These are phyloP conservation scores for Serendipita vermifera DNA, from an alignment of 768 basidiomycete genomes.

Conservation along the genomic window DNA sequence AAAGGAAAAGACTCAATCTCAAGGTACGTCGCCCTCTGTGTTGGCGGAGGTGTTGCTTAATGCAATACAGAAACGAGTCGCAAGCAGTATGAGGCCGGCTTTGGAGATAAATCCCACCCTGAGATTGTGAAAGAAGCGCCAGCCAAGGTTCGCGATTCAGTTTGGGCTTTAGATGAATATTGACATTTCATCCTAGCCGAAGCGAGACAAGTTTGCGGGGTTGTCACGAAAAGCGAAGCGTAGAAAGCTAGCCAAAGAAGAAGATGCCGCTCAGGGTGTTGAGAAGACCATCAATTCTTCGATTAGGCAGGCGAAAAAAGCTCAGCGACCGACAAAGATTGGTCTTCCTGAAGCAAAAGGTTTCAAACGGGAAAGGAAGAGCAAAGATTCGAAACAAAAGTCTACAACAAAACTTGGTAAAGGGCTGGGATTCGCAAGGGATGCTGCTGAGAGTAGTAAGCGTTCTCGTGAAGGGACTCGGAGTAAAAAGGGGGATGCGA, in stretches of 20 bases:
- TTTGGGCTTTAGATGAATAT: background rate
- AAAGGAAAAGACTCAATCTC: conserved; percentile 67
- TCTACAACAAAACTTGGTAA: conserved; percentile 24
- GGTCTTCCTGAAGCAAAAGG: conserved; percentile 33
- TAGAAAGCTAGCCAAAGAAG: conserved; percentile 73
- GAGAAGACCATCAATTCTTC: conserved; percentile 49
- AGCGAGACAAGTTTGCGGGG: conserved; percentile 66
- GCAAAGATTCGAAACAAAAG: conserved; percentile 25
- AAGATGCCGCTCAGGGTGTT: conserved; percentile 53
- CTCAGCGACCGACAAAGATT: conserved; percentile 59
- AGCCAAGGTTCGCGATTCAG: background rate
- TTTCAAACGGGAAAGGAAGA: conserved; percentile 14
- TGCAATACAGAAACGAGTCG: conserved; percentile 53
- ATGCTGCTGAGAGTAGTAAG: conserved; percentile 35
- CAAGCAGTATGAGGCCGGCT: conserved; percentile 51
- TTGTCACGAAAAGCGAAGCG: conserved; percentile 80
- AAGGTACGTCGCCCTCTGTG: conserved; percentile 38
- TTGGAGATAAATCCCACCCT: conserved; percentile 19
- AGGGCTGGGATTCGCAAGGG: conserved; percentile 42
- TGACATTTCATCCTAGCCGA: conserved; percentile 34
- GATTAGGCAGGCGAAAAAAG: conserved; percentile 80
- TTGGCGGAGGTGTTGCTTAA: background rate
- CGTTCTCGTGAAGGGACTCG: conserved; percentile 44
- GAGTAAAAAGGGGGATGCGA: conserved; percentile 47
- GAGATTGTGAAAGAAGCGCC: background rate